phyloP scores from a whole-genome alignment of 2,329 filamentous ascomycete genomes.

The Aspergillus sp. region DNA sequence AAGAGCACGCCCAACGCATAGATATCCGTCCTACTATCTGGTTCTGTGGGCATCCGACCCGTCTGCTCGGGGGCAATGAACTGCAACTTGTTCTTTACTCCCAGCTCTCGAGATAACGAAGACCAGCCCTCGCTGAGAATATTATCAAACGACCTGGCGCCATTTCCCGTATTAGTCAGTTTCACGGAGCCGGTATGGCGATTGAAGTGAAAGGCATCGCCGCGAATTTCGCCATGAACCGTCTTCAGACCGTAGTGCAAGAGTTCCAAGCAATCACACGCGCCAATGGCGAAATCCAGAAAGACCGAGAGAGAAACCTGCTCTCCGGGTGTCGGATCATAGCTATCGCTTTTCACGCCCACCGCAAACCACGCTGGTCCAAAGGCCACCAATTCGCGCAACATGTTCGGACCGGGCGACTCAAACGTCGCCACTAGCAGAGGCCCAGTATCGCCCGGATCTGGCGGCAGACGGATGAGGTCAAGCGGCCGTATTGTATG shows the following conservation, averaged over 20 bases:
- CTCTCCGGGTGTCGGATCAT: conserved; percentile 44
- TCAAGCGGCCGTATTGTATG: conserved; percentile 78
- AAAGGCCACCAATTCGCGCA: conserved; percentile 63
- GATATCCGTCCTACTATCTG: conserved; percentile 85
- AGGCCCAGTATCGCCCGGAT: conserved; percentile 60
- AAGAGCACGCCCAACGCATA: conserved; percentile 86
- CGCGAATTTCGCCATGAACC: conserved; percentile 83
- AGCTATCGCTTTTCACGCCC: conserved; percentile 41
- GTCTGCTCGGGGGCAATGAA: conserved; percentile 95
- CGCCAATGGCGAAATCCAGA: conserved; percentile 83
- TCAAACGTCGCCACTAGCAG: conserved; percentile 76
- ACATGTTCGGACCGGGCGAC: conserved; percentile 63
- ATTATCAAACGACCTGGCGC: conserved; percentile 81
- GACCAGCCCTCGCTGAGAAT: conserved; percentile 85
- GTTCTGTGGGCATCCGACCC: conserved; percentile 82
- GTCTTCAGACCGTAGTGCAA: conserved; percentile 82
- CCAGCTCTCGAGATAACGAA: conserved; percentile 69
- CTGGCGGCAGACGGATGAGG: conserved; percentile 60
- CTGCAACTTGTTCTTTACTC: conserved; percentile 78
- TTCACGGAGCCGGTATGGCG: conserved; percentile 62
- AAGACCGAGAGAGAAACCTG: conserved; percentile 67
- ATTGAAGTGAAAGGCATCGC: conserved; percentile 85
- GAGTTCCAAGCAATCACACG: conserved; percentile 75
- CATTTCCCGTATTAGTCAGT: conserved; percentile 77
- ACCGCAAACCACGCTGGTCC: conserved; percentile 65